phyloP scores from a whole-genome alignment of 78 protist genomes.

The Planoprotostelium fungivorum region DNA sequence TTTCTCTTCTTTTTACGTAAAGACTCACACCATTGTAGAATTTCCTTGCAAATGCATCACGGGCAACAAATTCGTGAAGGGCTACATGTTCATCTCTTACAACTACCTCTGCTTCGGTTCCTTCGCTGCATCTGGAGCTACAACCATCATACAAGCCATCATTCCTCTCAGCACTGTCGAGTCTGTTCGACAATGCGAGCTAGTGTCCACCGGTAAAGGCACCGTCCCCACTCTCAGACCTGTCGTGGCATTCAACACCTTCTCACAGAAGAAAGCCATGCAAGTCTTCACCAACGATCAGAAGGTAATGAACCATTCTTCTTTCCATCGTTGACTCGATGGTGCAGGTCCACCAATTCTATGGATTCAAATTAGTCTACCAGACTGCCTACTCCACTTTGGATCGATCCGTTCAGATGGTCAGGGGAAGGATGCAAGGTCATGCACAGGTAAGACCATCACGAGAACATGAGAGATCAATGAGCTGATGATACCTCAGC shows the following conservation, averaged over 20 bases:
- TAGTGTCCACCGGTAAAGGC: not conserved
- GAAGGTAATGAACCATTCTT: not conserved
- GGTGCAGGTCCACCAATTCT: not conserved
- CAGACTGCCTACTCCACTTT: not conserved
- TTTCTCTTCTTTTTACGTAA: no score
- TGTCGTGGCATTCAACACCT: not conserved
- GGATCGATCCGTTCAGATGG: not conserved
- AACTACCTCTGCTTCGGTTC: not conserved
- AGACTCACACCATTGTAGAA: not conserved
- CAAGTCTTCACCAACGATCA: not conserved
- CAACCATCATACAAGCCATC: not conserved
- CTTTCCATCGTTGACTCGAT: not conserved
- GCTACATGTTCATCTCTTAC: not conserved
- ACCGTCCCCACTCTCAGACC: not conserved
- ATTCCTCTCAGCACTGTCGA: not conserved
- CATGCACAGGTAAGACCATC: no score
- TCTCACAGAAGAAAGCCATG: not conserved
- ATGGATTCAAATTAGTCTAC: not conserved
- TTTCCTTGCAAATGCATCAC: not conserved
- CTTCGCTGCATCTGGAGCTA: not conserved
- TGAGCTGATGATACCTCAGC: no score
- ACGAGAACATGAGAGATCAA: no score
- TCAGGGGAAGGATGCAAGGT: not conserved
- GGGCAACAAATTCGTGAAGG: not conserved
- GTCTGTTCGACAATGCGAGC: not conserved